phyloP scores from a whole-genome alignment of 495 filamentous ascomycete species.

The Penicillium manginii region DNA sequence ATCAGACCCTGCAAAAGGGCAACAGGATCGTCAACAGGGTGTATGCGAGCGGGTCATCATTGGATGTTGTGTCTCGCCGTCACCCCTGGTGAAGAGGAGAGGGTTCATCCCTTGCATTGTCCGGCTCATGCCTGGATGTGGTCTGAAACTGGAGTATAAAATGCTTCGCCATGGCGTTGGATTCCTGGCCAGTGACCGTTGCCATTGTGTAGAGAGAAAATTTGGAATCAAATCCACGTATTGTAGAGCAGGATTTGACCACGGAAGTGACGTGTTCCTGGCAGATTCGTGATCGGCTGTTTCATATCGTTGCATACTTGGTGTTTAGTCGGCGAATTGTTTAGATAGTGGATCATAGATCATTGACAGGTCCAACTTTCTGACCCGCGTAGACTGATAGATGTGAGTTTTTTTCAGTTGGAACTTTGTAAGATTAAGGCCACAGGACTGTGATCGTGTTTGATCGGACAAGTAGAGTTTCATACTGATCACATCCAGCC shows the following conservation, averaged over 20 bases:
- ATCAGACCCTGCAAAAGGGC: conserved; percentile 35
- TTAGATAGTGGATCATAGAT: not conserved
- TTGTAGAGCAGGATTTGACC: not conserved
- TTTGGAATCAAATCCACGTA: not conserved
- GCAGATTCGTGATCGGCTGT: not conserved
- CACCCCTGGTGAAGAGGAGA: conserved; percentile 22
- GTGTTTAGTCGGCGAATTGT: not conserved
- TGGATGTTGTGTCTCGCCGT: conserved; percentile 36
- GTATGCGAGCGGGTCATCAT: conserved; percentile 31
- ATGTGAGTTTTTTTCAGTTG: not conserved
- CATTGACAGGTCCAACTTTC: conserved; percentile 15
- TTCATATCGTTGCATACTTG: not conserved
- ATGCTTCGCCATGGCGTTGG: conserved; percentile 28
- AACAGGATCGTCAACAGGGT: conserved; percentile 31
- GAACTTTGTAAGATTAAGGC: conserved; percentile 11
- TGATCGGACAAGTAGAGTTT: conserved; percentile 17
- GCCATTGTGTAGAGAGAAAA: not conserved
- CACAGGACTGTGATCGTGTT: not conserved
- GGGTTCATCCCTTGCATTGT: conserved; percentile 20
- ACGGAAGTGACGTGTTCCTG: conserved; percentile 5
- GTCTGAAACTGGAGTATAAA: conserved; percentile 32
- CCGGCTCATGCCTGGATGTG: conserved; percentile 23
- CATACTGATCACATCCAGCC: conserved; percentile 19
- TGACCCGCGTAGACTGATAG: conserved; percentile 4
- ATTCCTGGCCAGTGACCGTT: conserved; percentile 1